Percentiles rank a stretch among this genome's conserved stretches.
Evolutionary conservation across 768 basidiomycete species (phyloP).

Genomic region (Termitomyces sp.): DNA sequence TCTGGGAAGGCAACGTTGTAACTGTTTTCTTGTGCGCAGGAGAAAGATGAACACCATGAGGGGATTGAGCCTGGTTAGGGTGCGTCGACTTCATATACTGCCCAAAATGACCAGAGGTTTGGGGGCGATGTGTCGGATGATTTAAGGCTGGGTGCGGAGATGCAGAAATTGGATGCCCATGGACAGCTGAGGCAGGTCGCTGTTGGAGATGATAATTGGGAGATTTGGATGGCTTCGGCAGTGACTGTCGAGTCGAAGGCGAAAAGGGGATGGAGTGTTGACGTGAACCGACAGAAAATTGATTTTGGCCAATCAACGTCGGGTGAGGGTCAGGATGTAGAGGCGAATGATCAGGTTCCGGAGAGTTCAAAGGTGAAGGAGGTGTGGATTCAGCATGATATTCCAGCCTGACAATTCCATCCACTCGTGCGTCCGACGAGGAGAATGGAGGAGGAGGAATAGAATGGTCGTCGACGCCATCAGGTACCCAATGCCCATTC

Average conservation of each 20-base stretch:
- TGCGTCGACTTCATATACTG: slow-evolving; percentile 5
- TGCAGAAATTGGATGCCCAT: background rate
- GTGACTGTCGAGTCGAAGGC: slow-evolving; percentile 15
- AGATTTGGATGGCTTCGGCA: slow-evolving; percentile 9
- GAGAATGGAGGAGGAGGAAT: slow-evolving; percentile 35
- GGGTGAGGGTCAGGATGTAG: slow-evolving; percentile 4
- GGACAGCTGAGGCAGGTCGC: slow-evolving; percentile 7
- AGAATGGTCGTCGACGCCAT: slow-evolving; percentile 17
- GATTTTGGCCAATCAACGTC: slow-evolving; percentile 5
- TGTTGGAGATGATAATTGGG: slow-evolving; percentile 7
- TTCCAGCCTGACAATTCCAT: slow-evolving; percentile 24
- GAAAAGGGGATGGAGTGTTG: background rate
- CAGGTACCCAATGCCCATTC: slow-evolving; percentile 1
- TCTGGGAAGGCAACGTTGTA: slow-evolving; percentile 1
- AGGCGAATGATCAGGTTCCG: slow-evolving; percentile 6
- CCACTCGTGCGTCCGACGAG: slow-evolving; percentile 26
- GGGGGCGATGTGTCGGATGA: background rate
- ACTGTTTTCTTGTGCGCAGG: slow-evolving; percentile 32
- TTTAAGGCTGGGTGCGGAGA: background rate
- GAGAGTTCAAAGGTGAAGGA: slow-evolving; percentile 17
- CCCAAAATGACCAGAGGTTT: background rate
- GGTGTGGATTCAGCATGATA: slow-evolving; percentile 19
- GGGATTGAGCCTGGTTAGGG: slow-evolving; percentile 4
- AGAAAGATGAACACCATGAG: slow-evolving; percentile 36
- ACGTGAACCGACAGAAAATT: background rate